Base-by-base conservation (phyloP, 1,284 basidiomycete genomes). In the Naganishia sp. region DNA sequence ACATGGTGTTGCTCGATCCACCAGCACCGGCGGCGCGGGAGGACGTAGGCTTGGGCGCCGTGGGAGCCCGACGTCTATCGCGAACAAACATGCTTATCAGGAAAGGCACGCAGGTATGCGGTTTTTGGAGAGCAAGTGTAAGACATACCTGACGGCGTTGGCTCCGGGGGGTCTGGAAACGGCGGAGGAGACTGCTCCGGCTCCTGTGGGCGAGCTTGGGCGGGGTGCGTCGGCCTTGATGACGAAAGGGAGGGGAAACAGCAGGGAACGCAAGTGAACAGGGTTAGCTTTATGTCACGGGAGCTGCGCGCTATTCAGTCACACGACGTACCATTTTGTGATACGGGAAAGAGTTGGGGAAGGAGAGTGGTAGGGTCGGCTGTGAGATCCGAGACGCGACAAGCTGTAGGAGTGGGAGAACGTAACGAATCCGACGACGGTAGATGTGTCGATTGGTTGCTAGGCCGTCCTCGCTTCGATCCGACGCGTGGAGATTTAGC, bases 1-100 rank as follows among this genome's bases (percentile, higher is more conserved):
- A 86, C 95, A 99, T 98, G 68, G 95, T 99, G 83, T 90, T 95
- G 68, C 89, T 92, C 55, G 91, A 94, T 65, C 95, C 95, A 66
- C 95, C 95, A 63, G 94, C 94, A 64, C 95, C 95, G 33, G 95
- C 95, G 46, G 94, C 89, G 57, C 95, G 88, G 21, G 90, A 81
- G 7, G 92, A 95, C 75, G 93, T 92, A 43, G 95, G 94, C 78
- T 86, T 88, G 59, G 88, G 83, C 18, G 84, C 88, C 49, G 86
- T 81, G 57, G 88, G 84, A 68, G 91, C 90, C 77, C 94, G 86
- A 80, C 94, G 89, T 75, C 92, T 94, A 72, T 28, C 55, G n/a
- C 42, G 15, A 21, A 43, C 18, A 39, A 52, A 44, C 28, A n/a
- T 39, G 33, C 5, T 1, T 9, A 28, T n/a, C 2, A 54, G 16